A percentile compares a stretch with the other conserved stretches of the same genome.
Conservation (phyloP, 2,329 filamentous ascomycete genomes). For the Trichoderma citrinoviride region DNA sequence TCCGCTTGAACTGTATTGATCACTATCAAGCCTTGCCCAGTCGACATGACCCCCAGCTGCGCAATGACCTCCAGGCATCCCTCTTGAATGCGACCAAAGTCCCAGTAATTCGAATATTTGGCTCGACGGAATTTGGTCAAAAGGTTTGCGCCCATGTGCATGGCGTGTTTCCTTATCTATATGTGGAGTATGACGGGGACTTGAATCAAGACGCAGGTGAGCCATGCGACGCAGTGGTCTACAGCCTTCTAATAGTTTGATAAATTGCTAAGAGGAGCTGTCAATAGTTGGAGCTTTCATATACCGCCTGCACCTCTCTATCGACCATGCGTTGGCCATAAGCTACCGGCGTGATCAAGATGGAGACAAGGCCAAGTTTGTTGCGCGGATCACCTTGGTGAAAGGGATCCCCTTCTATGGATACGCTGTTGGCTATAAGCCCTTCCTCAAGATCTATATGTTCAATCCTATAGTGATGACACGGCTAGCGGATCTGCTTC, state of each 20-base stretch:
- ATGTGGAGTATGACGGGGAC: conserved; percentile 76
- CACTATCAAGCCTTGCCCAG: conserved; percentile 83
- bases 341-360: conserved; percentile 77
- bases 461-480: conserved; percentile 84
- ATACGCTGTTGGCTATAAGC: conserved; percentile 86
- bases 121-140: conserved; percentile 88
- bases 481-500: conserved; percentile 80
- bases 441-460: conserved; percentile 93
- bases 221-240: conserved; percentile 26
- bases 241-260: not conserved
- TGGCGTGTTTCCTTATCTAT: conserved; percentile 94
- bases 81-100: conserved; percentile 67
- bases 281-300: conserved; percentile 70
- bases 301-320: conserved; percentile 74
- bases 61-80: conserved; percentile 59
- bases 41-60: conserved; percentile 75
- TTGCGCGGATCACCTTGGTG: conserved; percentile 85
- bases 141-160: conserved; percentile 96
- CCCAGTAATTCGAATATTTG: conserved; percentile 86
- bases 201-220: conserved; percentile 65
- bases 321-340: conserved; percentile 84
- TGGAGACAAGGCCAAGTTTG: conserved; percentile 65
- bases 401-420: conserved; percentile 97
- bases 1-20: conserved; percentile 94
- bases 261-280: conserved; percentile 21